Evolutionary conservation across 2,329 filamentous ascomycete genomes (phyloP).

Genomic region (Neonectria ditissima): DNA sequence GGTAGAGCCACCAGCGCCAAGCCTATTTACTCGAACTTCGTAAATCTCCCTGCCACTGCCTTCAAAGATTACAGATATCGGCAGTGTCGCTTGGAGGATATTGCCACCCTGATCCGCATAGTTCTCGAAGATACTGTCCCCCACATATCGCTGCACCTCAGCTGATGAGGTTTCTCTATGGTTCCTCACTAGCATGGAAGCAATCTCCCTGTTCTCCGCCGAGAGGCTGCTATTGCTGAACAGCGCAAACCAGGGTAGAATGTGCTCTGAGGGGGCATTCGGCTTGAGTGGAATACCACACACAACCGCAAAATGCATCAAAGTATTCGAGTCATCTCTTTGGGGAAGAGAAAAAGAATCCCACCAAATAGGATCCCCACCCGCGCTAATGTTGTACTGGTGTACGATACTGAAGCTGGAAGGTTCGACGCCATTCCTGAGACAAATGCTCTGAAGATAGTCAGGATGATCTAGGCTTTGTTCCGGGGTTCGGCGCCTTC

Average conservation of each 20-base stretch:
- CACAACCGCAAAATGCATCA: not conserved
- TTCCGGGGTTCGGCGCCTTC: not conserved
- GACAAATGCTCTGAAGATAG: conserved; percentile 3
- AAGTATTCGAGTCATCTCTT: not conserved
- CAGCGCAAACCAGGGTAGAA: conserved; percentile 10
- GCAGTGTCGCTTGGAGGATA: conserved; percentile 2
- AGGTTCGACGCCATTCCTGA: not conserved
- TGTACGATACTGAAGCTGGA: conserved; percentile 2
- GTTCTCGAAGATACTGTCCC: conserved; percentile 2
- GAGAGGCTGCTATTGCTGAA: conserved; percentile 1
- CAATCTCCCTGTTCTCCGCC: not conserved
- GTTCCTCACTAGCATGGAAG: not conserved
- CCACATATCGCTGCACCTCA: conserved; percentile 8
- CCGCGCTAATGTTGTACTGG: conserved; percentile 2
- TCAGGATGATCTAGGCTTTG: not conserved
- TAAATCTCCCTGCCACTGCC: not conserved
- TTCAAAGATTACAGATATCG: conserved; percentile 2
- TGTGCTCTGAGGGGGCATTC: conserved; percentile 3
- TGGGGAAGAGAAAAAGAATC: conserved; percentile 4
- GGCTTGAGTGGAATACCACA: conserved; percentile 14
- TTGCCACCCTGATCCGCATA: conserved; percentile 3
- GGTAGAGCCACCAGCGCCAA: conserved; percentile 4
- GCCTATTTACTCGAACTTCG: conserved; percentile 6
- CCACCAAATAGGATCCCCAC: conserved; percentile 17
- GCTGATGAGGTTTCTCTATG: not conserved